Evolutionary conservation across 805 yeast species (phyloP).

Genomic region (Sugiyamaella marilandica): DNA sequence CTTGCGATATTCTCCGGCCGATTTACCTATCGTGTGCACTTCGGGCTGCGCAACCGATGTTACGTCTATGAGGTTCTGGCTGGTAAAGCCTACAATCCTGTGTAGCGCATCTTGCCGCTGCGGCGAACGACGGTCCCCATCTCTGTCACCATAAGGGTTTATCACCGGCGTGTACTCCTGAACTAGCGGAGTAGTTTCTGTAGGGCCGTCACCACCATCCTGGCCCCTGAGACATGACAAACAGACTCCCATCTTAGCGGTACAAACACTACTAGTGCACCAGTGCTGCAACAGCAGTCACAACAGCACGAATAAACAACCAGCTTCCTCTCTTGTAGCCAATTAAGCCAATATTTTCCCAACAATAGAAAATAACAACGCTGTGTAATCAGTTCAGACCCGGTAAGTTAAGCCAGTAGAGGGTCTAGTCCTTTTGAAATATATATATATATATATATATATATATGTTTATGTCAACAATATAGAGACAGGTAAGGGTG

Average conservation of each 20-base stretch:
- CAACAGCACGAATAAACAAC: neutral
- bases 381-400: too few species aligned
- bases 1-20: slow-evolving; percentile 17
- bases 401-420: too few species aligned
- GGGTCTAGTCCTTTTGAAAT: too few species aligned
- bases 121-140: slow-evolving; percentile 1
- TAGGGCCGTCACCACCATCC: slow-evolving; percentile 5
- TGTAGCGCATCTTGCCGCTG: slow-evolving; percentile 18
- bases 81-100: slow-evolving; percentile 19
- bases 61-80: slow-evolving; percentile 20
- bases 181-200: slow-evolving; percentile 11
- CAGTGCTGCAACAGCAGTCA: neutral
- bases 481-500: too few species aligned
- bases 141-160: slow-evolving; percentile 2
- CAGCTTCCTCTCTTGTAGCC: too few species aligned
- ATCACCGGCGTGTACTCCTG: slow-evolving; percentile 6
- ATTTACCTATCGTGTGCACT: slow-evolving; percentile 13
- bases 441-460: too few species aligned
- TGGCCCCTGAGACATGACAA: slow-evolving; percentile 17
- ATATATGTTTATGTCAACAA: neutral
- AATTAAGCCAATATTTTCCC: too few species aligned
- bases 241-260: slow-evolving; percentile 18
- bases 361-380: too few species aligned
- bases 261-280: neutral
- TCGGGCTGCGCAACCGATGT: slow-evolving; percentile 20